phyloP scores from a whole-genome alignment of 148 eudicot genomes.

The Nepenthes gracilis region DNA sequence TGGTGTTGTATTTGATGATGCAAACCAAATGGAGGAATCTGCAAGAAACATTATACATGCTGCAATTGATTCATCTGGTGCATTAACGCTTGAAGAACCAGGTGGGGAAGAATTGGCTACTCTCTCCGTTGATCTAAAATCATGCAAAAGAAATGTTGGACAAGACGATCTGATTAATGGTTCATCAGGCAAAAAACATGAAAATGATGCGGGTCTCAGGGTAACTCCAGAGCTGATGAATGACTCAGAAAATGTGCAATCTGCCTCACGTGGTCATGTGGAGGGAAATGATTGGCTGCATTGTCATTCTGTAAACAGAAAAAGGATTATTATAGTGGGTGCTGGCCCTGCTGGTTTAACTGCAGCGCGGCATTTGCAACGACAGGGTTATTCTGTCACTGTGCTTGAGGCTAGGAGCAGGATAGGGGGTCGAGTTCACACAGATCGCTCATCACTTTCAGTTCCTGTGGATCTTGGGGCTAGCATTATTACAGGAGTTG shows the following conservation, averaged over 20 bases:
- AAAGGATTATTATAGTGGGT: conserved; percentile 72
- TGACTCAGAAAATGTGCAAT: conserved; percentile 6
- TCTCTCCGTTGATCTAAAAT: conserved; percentile 14
- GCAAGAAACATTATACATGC: conserved; percentile 13
- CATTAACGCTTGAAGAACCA: conserved; percentile 20
- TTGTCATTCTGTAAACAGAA: conserved; percentile 30
- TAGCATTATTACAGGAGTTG: conserved; percentile 98
- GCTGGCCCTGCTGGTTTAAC: conserved; percentile 99
- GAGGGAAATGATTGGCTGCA: conserved; percentile 14
- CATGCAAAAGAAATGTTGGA: conserved; percentile 9
- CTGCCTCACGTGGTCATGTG: conserved; percentile 15
- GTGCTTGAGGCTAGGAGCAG: conserved; percentile 89
- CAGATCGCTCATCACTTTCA: conserved; percentile 80
- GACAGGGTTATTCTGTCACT: conserved; percentile 75
- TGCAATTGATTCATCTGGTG: conserved; percentile 19
- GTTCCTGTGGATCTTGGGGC: conserved; percentile 99
- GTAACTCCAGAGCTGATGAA: conserved; percentile 9
- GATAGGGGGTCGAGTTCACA: conserved; percentile 91
- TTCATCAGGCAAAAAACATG: conserved; percentile 15
- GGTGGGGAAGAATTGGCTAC: conserved; percentile 16
- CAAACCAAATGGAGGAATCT: conserved; percentile 17
- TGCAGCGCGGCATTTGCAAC: conserved; percentile 93
- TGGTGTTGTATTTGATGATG: conserved; percentile 22
- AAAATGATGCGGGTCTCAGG: conserved; percentile 18
- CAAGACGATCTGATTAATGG: conserved; percentile 16